phyloP scores from a whole-genome alignment of 495 filamentous ascomycete species.

The Talaromyces liani region DNA sequence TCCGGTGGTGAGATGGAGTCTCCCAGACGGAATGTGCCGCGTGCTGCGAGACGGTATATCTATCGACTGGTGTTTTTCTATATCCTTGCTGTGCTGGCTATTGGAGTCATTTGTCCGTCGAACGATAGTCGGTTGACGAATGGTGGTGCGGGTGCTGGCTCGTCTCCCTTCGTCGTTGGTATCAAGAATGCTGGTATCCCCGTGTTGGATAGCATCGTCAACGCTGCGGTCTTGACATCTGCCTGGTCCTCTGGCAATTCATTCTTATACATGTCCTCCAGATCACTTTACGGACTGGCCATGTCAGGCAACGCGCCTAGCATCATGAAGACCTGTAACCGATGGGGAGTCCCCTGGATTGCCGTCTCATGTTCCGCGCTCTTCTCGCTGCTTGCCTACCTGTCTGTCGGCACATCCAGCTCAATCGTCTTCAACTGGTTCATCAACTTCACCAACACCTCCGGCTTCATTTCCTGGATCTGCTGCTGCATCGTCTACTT shows the following conservation, averaged over 20 bases:
- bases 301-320: constrained; percentile 41
- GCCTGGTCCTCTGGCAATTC: constrained; percentile 68
- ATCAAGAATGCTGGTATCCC: constrained; percentile 56
- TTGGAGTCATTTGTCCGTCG: constrained; percentile 48
- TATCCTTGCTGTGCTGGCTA: constrained; percentile 46
- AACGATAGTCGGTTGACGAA: constrained; percentile 44
- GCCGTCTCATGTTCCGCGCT: constrained; percentile 40
- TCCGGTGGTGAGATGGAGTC: constrained; percentile 76
- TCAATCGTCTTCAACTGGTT: constrained; percentile 54
- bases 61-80: constrained; percentile 87
- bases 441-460: constrained; percentile 55
- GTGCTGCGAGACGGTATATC: constrained; percentile 73
- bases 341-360: constrained; percentile 40
- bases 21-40: constrained; percentile 68
- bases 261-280: constrained; percentile 73
- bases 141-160: constrained; percentile 43
- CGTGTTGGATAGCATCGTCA: constrained; percentile 65
- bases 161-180: constrained; percentile 53
- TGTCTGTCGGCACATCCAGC: constrained; percentile 41
- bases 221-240: constrained; percentile 62
- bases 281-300: constrained; percentile 67
- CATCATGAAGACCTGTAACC: constrained; percentile 41
- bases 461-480: constrained; percentile 61
- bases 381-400: constrained; percentile 45
- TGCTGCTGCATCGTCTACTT: constrained; percentile 54